Percentiles rank a stretch among this genome's conserved stretches.
These are phyloP conservation scores for Candida sp. DNA, from an alignment of 1,139 yeast species.

Conservation along the genomic window DNA sequence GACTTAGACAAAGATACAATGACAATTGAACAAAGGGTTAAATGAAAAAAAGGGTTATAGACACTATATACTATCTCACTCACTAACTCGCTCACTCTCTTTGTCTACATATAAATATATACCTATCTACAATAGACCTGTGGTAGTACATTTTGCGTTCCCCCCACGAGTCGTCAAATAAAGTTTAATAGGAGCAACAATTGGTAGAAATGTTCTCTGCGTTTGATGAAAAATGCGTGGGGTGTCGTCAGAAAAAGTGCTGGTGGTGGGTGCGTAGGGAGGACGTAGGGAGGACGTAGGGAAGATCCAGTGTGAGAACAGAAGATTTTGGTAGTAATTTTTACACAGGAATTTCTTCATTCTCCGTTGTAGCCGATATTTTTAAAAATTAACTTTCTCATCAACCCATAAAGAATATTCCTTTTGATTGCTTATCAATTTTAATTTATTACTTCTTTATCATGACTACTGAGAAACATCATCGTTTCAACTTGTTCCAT, in stretches of 20 bases:
- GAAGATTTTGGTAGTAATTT: no score
- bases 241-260: not conserved
- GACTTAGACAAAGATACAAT: no score
- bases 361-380: not conserved
- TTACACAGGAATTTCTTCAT: no score
- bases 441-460: not conserved
- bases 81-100: no score
- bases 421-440: not conserved
- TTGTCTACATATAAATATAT: not conserved
- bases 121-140: not conserved
- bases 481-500: conserved; percentile 21
- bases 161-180: not conserved
- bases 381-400: not conserved
- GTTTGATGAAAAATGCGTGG: not conserved
- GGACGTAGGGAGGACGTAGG: no score
- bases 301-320: no score
- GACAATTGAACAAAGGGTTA: no score
- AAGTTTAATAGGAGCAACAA: not conserved
- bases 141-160: not conserved
- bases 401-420: not conserved
- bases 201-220: not conserved
- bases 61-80: no score
- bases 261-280: no score
- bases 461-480: conserved; percentile 10
- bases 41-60: no score